A percentile compares a stretch with the other conserved stretches of the same genome.
Conservation (phyloP, 2,329 filamentous ascomycete genomes). For the Aspergillus fijiensis region DNA sequence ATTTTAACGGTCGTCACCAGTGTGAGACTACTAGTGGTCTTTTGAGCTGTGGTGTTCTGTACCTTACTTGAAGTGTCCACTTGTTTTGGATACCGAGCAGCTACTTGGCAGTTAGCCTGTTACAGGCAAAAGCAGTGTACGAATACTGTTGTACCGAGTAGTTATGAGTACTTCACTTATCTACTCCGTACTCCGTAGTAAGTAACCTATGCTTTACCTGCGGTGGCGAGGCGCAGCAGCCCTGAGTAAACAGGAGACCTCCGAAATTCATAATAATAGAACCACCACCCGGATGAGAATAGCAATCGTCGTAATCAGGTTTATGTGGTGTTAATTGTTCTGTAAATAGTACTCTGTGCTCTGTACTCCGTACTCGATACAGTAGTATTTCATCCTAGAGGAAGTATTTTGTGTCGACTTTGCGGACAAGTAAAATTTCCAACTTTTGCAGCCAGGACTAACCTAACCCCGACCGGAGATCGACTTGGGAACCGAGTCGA, state of each 20-base stretch:
- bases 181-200: neutral
- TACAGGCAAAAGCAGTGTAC: neutral
- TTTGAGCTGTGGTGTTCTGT: neutral
- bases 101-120: neutral
- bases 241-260: neutral
- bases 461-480: neutral
- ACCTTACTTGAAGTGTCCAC: neutral
- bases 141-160: too few species aligned
- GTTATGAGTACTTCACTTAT: too few species aligned
- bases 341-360: neutral
- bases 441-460: neutral
- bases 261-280: neutral
- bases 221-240: neutral
- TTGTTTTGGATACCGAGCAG: neutral
- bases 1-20: too few species aligned
- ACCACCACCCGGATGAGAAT: neutral
- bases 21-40: too few species aligned
- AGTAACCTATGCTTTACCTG: neutral
- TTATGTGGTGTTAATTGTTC: neutral
- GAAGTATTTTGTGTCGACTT: too few species aligned
- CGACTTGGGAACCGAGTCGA: neutral
- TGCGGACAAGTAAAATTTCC: neutral
- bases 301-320: neutral
- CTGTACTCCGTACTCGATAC: too few species aligned
- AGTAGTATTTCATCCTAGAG: too few species aligned